A percentile compares a stretch with the other conserved stretches of the same genome.
phyloP scores from a whole-genome alignment of 139 green algal species.

The Picochlorum sp. region DNA sequence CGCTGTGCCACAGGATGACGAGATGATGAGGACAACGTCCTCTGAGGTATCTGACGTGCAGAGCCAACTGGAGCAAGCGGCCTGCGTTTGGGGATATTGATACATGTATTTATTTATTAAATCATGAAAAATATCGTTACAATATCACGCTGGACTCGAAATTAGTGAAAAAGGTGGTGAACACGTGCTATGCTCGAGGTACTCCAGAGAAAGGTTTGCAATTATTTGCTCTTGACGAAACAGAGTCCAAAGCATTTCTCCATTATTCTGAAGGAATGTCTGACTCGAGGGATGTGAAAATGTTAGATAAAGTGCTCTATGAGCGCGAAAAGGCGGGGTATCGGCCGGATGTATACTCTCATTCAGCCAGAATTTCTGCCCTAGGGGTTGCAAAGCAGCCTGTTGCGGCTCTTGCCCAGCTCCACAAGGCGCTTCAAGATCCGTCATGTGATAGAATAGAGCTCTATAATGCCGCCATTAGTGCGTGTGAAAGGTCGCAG shows the following conservation, averaged over 20 bases:
- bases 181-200: background rate
- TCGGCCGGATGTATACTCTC: slow-evolving; percentile 4
- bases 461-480: slow-evolving; percentile 37
- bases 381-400: background rate
- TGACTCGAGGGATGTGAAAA: slow-evolving; percentile 12
- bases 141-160: background rate
- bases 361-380: slow-evolving; percentile 9
- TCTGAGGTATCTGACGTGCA: background rate
- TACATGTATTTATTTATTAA: slow-evolving; percentile 10
- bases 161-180: background rate
- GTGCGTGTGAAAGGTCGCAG: slow-evolving; percentile 18
- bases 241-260: slow-evolving; percentile 2
- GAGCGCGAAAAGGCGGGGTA: slow-evolving; percentile 9
- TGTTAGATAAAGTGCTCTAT: slow-evolving; percentile 7
- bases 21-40: too few relatives aligned
- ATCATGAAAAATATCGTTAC: background rate
- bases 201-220: slow-evolving; percentile 7
- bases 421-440: slow-evolving; percentile 16
- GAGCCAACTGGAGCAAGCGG: background rate
- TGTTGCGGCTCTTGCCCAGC: slow-evolving; percentile 16
- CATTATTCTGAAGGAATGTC: slow-evolving; percentile 8
- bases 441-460: slow-evolving; percentile 16
- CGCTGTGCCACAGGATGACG: too few relatives aligned
- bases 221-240: slow-evolving; percentile 3
- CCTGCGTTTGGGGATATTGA: slow-evolving; percentile 5